phyloP scores from a whole-genome alignment of 805 yeast genomes.

The Candida cerambycidarum region DNA sequence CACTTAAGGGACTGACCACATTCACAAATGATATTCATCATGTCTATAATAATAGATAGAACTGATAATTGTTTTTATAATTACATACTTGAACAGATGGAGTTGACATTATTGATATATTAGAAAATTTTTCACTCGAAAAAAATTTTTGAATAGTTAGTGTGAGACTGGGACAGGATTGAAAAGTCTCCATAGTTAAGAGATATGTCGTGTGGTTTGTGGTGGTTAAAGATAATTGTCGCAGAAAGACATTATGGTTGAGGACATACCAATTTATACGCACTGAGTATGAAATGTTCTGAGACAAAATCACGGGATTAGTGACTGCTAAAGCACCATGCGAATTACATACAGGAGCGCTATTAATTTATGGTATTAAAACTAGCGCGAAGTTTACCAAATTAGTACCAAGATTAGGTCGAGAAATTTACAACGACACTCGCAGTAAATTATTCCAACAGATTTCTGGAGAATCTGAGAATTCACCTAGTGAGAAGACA shows the following conservation, averaged over 20 bases:
- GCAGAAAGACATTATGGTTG: neutral
- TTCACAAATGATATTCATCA: neutral
- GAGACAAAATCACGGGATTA: neutral
- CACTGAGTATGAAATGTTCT: neutral
- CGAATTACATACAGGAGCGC: neutral
- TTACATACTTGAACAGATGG: constrained; percentile 88
- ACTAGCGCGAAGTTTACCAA: neutral
- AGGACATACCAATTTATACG: neutral
- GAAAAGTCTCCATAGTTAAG: constrained; percentile 5
- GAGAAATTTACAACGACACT: neutral
- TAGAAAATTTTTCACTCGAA: constrained; percentile 11
- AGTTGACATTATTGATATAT: constrained; percentile 52
- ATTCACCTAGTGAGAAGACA: constrained; percentile 2
- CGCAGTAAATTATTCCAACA: neutral
- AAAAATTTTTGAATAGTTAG: constrained; percentile 6
- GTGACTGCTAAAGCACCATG: neutral
- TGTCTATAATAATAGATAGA: neutral
- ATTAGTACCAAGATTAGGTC: neutral
- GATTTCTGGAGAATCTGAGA: neutral
- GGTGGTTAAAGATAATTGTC: neutral
- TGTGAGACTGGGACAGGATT: constrained; percentile 5
- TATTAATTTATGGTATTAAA: neutral
- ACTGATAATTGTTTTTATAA: neutral
- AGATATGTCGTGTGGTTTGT: neutral
- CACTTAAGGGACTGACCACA: neutral